phyloP scores from a whole-genome alignment of 2,329 filamentous ascomycete species.

The Talaromyces funiculosus region DNA sequence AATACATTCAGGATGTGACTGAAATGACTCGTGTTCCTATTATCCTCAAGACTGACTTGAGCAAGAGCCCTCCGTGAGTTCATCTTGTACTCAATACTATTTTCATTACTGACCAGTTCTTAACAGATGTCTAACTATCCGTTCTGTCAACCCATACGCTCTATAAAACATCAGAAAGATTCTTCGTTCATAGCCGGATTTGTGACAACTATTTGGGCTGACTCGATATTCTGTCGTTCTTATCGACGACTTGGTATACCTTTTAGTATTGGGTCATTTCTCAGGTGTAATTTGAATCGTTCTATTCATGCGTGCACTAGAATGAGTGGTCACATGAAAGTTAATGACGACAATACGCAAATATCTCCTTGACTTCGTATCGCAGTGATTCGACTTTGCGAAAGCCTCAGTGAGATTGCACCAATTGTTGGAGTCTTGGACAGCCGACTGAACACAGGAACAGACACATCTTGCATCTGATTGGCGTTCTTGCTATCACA shows the following conservation, averaged over 20 bases:
- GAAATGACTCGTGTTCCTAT: constrained; percentile 98
- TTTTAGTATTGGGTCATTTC: neutral
- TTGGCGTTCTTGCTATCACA: constrained; percentile 8
- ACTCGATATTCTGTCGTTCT: neutral
- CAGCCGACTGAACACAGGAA: constrained; percentile 6
- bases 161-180: constrained; percentile 27
- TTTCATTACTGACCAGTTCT: constrained; percentile 19
- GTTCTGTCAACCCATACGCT: constrained; percentile 48
- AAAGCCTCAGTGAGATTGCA: neutral
- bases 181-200: neutral
- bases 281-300: neutral
- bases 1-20: constrained; percentile 96
- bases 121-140: constrained; percentile 45
- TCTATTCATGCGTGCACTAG: neutral
- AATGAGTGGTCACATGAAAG: neutral
- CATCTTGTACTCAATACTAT: neutral
- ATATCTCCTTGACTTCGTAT: neutral
- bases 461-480: constrained; percentile 8
- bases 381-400: neutral
- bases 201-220: neutral
- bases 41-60: constrained; percentile 95
- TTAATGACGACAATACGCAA: neutral
- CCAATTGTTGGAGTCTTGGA: constrained; percentile 10
- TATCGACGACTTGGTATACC: neutral
- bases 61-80: constrained; percentile 98